Base-by-base conservation (phyloP, 352 stramenopile species). In the Blastocystis sp. region DNA sequence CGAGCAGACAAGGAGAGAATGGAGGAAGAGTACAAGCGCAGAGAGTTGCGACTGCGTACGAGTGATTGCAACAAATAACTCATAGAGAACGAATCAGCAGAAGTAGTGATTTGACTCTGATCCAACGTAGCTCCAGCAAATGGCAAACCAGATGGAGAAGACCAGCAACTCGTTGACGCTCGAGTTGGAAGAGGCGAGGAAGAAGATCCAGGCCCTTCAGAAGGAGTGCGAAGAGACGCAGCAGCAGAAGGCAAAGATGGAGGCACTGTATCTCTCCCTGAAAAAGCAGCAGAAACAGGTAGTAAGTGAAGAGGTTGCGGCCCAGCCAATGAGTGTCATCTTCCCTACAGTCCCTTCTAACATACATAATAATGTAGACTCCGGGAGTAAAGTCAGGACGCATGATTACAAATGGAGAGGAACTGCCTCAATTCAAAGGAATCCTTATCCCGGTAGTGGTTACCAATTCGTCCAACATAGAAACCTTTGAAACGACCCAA, bases 201-300 rank as follows among this genome's bases (percentile, higher is more conserved):
- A 43, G 13, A 15, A 66, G 20, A 84, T 84, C 23, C 43, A 84
- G 53, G 39, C 26, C 0, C 56, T 84, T 37, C 73, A 84, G 56
- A 45, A 23, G 62, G 73, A 84, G 20, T 43, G 43, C 15, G 73
- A 66, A 29, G 73, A 84, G n/a, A 13, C 62, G 7, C 73, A 84
- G 55, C 73, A 69, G 73, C 73, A 84, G 26, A 84, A 84, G 26
- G 50, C 73, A 8, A 84, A 84, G 43, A 84, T 84, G 73, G 73
- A 84, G 56, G 64, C 73, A 3, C 73, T 84, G 23, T 84, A 84
- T 43, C 11, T 69, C 7, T n/a, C 47, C 4, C 47, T 84, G 37
- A 84, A 84, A 55, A 84, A 84, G 29, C 73, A 84, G 56, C 73
- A 84, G 56, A 29, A 45, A 8, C 73, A 84, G 6, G 56, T 7